Conservation (phyloP, 306 rosid species). For the Lablab purpureus region DNA sequence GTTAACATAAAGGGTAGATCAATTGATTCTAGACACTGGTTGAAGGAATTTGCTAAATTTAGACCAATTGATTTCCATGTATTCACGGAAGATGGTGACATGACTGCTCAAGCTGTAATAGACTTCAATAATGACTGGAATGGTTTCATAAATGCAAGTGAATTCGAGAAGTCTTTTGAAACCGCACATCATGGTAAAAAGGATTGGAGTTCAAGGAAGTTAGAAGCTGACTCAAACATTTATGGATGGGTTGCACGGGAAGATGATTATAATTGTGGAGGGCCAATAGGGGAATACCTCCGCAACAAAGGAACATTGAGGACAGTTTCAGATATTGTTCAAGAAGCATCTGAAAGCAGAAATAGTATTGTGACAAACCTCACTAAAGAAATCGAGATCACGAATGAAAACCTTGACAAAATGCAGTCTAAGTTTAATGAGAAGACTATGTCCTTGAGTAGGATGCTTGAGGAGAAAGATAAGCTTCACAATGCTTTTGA, state of each 20-base stretch:
- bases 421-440: constrained; percentile 75
- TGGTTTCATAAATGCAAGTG: constrained; percentile 79
- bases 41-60: constrained; percentile 62
- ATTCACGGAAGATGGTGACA: constrained; percentile 53
- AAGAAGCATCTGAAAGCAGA: constrained; percentile 73
- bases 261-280: constrained; percentile 71
- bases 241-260: constrained; percentile 96
- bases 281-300: constrained; percentile 81
- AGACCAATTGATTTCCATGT: constrained; percentile 59
- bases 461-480: constrained; percentile 90
- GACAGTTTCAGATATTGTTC: constrained; percentile 80
- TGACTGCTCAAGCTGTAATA: constrained; percentile 56
- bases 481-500: constrained; percentile 71
- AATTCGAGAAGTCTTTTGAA: constrained; percentile 76
- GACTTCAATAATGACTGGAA: constrained; percentile 78
- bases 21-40: constrained; percentile 67
- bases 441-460: constrained; percentile 78
- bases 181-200: constrained; percentile 58
- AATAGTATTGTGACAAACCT: constrained; percentile 70
- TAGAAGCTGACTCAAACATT: constrained; percentile 52
- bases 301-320: constrained; percentile 78
- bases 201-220: constrained; percentile 63
- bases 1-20: constrained; percentile 57
- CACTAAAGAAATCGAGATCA: constrained; percentile 71
- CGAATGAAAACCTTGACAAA: constrained; percentile 71